Percentiles rank a stretch among this genome's conserved stretches.
Conservation (phyloP, 108 stramenopile species). For the Nitzschia sp. region DNA sequence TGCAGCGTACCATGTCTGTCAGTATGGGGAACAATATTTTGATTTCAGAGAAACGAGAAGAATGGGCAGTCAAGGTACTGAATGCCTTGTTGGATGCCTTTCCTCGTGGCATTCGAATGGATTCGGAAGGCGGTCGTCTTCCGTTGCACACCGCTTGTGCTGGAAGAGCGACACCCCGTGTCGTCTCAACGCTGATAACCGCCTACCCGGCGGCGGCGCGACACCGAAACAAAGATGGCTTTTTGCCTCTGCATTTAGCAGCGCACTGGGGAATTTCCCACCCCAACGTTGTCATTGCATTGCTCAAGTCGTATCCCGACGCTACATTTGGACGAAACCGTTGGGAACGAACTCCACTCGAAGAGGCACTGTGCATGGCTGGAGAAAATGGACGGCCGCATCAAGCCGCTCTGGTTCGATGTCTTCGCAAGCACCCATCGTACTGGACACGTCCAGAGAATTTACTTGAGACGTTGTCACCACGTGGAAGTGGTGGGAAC, state of each 20-base stretch:
- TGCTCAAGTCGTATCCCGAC: slow-evolving; percentile 83
- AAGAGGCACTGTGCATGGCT: slow-evolving; percentile 88
- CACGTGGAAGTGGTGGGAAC: slow-evolving; percentile 7
- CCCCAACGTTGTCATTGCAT: slow-evolving; percentile 64
- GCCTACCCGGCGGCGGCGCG: slow-evolving; percentile 86
- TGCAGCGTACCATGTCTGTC: slow-evolving; percentile 24
- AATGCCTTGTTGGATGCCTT: slow-evolving; percentile 84
- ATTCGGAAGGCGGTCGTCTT: slow-evolving; percentile 80
- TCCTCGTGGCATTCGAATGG: slow-evolving; percentile 68
- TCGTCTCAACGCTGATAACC: slow-evolving; percentile 62
- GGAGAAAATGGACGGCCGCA: slow-evolving; percentile 89
- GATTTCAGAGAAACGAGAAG: slow-evolving; percentile 58
- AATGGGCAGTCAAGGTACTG: slow-evolving; percentile 73
- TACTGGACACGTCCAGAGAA: slow-evolving; percentile 76
- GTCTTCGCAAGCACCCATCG: slow-evolving; percentile 77
- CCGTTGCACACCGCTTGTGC: slow-evolving; percentile 85
- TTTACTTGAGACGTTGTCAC: slow-evolving; percentile 42
- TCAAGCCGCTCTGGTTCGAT: slow-evolving; percentile 77
- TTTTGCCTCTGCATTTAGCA: slow-evolving; percentile 74
- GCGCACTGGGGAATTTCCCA: slow-evolving; percentile 88
- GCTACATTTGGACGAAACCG: slow-evolving; percentile 84
- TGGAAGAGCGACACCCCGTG: slow-evolving; percentile 72
- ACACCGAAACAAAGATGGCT: slow-evolving; percentile 83
- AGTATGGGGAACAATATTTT: slow-evolving; percentile 37
- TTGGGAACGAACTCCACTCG: slow-evolving; percentile 86